Percentiles rank a stretch among this genome's conserved stretches.
Conservation (phyloP, 2,329 filamentous ascomycete species). For the Apiospora malaysiana region DNA sequence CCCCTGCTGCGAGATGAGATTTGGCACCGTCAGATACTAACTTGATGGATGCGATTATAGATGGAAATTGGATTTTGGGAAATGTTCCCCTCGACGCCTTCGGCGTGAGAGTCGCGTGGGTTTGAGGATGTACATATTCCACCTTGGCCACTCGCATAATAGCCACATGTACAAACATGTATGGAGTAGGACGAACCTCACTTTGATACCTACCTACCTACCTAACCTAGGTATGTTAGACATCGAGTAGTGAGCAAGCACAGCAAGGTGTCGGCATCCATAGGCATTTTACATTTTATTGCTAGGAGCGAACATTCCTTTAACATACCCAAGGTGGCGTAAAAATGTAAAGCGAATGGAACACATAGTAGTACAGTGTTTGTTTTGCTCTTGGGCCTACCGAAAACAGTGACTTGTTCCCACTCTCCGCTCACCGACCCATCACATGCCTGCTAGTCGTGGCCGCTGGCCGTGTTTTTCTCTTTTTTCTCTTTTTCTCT, state of each 20-base stretch:
- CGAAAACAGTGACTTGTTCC: neutral
- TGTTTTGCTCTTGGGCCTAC: neutral
- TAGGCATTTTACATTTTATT: neutral
- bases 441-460: neutral
- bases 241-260: neutral
- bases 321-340: too few relatives aligned
- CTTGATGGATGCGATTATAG: constrained; percentile 35
- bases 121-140: neutral
- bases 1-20: neutral
- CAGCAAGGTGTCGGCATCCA: neutral
- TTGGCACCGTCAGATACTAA: constrained; percentile 24
- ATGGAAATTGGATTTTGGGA: constrained; percentile 63
- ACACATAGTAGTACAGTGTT: neutral
- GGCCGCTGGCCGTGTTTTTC: neutral
- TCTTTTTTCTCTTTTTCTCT: neutral
- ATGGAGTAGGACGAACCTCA: constrained; percentile 1
- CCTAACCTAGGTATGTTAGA: neutral
- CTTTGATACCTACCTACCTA: too few relatives aligned
- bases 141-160: neutral
- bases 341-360: too few relatives aligned
- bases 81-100: constrained; percentile 54
- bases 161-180: too few relatives aligned
- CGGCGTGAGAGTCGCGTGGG: constrained; percentile 23
- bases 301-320: neutral
- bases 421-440: neutral